Base-by-base conservation (phyloP, 371 early-diverging fungal genomes). In the Rhizopus sp. region DNA sequence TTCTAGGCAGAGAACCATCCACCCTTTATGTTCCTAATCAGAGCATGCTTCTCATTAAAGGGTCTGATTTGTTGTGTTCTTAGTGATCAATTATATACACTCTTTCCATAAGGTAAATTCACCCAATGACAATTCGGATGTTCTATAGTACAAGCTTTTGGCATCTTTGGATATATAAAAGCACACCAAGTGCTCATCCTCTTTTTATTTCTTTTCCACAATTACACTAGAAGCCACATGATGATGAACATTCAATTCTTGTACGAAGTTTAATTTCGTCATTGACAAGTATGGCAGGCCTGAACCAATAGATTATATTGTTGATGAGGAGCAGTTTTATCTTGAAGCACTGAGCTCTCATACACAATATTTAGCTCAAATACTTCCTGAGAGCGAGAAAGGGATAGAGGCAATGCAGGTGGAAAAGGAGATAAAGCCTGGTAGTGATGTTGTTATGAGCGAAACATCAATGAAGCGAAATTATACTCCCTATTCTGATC, bases 251-350 rank as follows among this genome's bases (percentile, higher is more conserved):
- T 37, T 35, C 41, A 52, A 53, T 23, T 23, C 23, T 23, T 23
- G 23, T 23, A 23, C 2, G 2, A 23, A 23, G 2, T 23, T 23
- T 2, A 23, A 23, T 23, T 23, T 2, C 2, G 23, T 23, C 2
- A 2, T 23, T 2, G 23, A 23, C 23, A 2, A 23, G 23, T 23
- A 23, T 2, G 23, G 23, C 35, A 35, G 50, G 1, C 57, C 57
- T 48, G 57, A 65, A 38, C 55, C 57, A 4, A 60, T 65, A 55
- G 57, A 65, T 45, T 65, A 57, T 40, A 60, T 65, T 42, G 57
- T 49, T 50, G 64, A 59, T 53, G 45, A 59, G 23, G 35, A 57
- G 7, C 4, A 47, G 5, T 52, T 38, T 59, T 1, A 5, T 30
- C 16, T 59, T 31, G 48, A 59, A 34, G 16, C 53, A 16, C 3